phyloP scores from a whole-genome alignment of 2,329 filamentous ascomycete genomes.

The Remersonia thermophila region DNA sequence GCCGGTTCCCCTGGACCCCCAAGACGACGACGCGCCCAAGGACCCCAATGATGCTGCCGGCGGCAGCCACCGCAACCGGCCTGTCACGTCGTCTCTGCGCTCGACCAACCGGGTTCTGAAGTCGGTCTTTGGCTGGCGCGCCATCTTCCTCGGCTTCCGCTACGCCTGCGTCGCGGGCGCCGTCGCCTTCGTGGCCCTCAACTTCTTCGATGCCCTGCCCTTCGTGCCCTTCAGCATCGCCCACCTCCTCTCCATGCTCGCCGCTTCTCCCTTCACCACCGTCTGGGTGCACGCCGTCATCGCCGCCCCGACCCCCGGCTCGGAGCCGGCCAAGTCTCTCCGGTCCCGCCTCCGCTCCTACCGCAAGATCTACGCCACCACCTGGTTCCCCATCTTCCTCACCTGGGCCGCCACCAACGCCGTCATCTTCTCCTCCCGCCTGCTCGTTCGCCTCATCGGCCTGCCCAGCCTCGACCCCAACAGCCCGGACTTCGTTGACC shows the following conservation, averaged over 20 bases:
- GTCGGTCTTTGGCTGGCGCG: conserved; percentile 48
- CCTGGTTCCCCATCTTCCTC: conserved; percentile 53
- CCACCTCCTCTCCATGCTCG: conserved; percentile 42
- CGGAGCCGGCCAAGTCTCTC: conserved; percentile 37
- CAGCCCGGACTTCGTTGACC: conserved; percentile 26
- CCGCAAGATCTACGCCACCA: conserved; percentile 51
- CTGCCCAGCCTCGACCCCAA: conserved; percentile 28
- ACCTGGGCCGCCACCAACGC: conserved; percentile 47
- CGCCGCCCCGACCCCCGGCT: conserved; percentile 43
- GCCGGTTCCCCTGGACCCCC: conserved; percentile 31
- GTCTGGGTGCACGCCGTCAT: conserved; percentile 83
- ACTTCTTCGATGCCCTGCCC: conserved; percentile 24
- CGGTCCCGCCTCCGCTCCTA: conserved; percentile 58
- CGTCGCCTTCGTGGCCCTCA: conserved; percentile 21
- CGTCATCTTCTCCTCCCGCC: conserved; percentile 33
- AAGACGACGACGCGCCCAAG: conserved; percentile 20
- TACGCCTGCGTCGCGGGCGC: conserved; percentile 32
- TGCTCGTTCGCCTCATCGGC: conserved; percentile 34
- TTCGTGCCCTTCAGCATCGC: conserved; percentile 27
- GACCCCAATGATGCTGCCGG: conserved; percentile 19
- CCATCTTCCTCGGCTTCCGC: conserved; percentile 57
- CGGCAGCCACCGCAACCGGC: conserved; percentile 10
- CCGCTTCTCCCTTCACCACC: conserved; percentile 56
- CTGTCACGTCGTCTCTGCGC: conserved; percentile 39
- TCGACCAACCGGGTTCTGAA: conserved; percentile 43